phyloP scores from a whole-genome alignment of 768 basidiomycete genomes.

The Suillus subaureus region DNA sequence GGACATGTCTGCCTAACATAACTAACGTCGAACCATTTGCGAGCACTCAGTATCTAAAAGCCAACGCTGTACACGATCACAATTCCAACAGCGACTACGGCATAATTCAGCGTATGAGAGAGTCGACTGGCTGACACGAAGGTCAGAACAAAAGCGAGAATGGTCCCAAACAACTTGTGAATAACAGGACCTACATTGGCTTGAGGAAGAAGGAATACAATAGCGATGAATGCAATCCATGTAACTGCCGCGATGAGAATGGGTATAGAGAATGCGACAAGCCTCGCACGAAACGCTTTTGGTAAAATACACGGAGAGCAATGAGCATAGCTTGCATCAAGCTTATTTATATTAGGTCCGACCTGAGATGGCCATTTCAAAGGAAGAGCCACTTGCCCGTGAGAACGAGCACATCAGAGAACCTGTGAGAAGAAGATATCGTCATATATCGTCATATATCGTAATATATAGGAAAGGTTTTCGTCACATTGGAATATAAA shows the following conservation, averaged over 20 bases:
- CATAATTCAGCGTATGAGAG: conserved; percentile 73
- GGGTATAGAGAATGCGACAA: conserved; percentile 63
- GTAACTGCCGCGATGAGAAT: conserved; percentile 56
- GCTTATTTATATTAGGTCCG: neutral
- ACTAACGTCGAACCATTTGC: conserved; percentile 74
- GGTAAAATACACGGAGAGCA: conserved; percentile 63
- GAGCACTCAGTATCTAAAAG: conserved; percentile 71
- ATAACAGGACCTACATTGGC: conserved; percentile 48
- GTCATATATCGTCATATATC: no score
- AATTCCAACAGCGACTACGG: conserved; percentile 76
- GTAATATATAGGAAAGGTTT: no score
- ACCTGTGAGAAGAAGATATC: no score
- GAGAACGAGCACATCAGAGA: no score
- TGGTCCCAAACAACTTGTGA: neutral
- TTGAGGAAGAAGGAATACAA: conserved; percentile 74
- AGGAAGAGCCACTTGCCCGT: conserved; percentile 33
- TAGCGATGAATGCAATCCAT: conserved; percentile 16
- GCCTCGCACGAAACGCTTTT: conserved; percentile 62
- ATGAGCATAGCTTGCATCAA: conserved; percentile 60
- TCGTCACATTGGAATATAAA: no score
- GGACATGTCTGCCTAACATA: conserved; percentile 68
- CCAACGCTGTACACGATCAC: conserved; percentile 65
- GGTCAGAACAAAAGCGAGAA: neutral
- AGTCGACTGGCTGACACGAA: conserved; percentile 55
- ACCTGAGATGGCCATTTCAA: neutral